Conservation (phyloP, 345 rosid genomes). For the Geranium brycei region DNA sequence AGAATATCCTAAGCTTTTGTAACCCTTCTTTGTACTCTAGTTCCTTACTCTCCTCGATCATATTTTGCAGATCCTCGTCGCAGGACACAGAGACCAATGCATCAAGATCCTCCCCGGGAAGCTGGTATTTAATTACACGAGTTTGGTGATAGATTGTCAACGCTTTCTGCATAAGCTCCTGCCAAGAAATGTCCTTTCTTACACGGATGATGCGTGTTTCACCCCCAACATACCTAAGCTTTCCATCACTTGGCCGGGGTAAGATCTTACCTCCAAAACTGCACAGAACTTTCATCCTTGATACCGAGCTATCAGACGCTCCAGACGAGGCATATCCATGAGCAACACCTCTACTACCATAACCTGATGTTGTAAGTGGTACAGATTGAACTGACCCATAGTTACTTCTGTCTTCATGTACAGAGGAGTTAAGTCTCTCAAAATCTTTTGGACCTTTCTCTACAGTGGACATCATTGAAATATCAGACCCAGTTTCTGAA, state of each 20-base stretch:
- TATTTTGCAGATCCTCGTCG: slow-evolving; percentile 76
- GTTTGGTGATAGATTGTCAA: slow-evolving; percentile 48
- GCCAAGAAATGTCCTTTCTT: slow-evolving; percentile 53
- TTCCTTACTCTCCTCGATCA: slow-evolving; percentile 75
- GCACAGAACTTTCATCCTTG: slow-evolving; percentile 64
- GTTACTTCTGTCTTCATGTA: slow-evolving; percentile 15
- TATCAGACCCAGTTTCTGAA: slow-evolving; percentile 55
- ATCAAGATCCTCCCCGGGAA: slow-evolving; percentile 93
- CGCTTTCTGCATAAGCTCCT: slow-evolving; percentile 46
- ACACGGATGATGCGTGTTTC: slow-evolving; percentile 58
- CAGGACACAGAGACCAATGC: slow-evolving; percentile 84
- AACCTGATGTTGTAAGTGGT: slow-evolving; percentile 27
- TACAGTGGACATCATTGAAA: slow-evolving; percentile 27
- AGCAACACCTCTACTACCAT: slow-evolving; percentile 21
- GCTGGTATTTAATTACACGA: slow-evolving; percentile 69
- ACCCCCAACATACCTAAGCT: slow-evolving; percentile 87
- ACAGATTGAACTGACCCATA: slow-evolving; percentile 37
- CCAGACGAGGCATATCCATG: slow-evolving; percentile 26
- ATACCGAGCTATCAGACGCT: slow-evolving; percentile 30
- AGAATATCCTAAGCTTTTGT: slow-evolving; percentile 61
- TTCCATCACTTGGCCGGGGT: slow-evolving; percentile 84
- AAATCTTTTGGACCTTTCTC: slow-evolving; percentile 36
- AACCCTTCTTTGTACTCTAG: slow-evolving; percentile 43
- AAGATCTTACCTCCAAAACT: slow-evolving; percentile 82
- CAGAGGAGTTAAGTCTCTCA: slow-evolving; percentile 30